Evolutionary conservation across 768 basidiomycete species (phyloP), one percentile per base, ranked within the genome.

Genomic region (Lactarius akahatsu): DNA sequence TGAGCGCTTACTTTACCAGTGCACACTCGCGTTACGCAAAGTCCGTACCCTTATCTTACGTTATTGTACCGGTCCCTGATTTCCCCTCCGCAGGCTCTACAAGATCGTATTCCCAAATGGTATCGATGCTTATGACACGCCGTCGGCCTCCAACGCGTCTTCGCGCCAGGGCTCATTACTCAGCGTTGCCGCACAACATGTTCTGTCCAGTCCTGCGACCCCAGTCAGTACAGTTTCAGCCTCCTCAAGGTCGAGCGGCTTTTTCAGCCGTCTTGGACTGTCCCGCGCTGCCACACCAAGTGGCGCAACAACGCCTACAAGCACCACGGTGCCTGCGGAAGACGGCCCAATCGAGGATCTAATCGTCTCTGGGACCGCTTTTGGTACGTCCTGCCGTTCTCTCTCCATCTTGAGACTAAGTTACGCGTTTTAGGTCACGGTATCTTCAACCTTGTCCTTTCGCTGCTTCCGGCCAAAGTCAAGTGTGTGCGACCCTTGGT

Each of bases 371-470:
- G 92, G 91, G 2, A 85, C 88, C 9, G 91, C 92, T 0, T 93
- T 92, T 71, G 92, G 87, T 88, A 64, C 60, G 80, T 76, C 20
- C 18, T 8, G 11, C 15, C 63, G 28, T 20, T 20, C 16, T 45
- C 13, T 26, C 50, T 52, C 18, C 20, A 16, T 60, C 32, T 10
- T 67, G 67, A 41, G 67, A 20, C 23, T 20, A 34, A 8, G 38
- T 18, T 57, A 18, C 30, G n/a, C 9, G 16, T 28, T 23, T 43
- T 45, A 76, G 76, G 77, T 30, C 74, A 76, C 60, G 76, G 77
- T 0, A 73, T 93, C 30, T 93, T 93, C 77, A 92, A 92, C 72
- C 81, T 93, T 57, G 86, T 92, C 11, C 86, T 93, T 65, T 91
- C 89, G 4, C 75, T 93, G 20, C 76, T 93, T 16, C 92, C 91